Evolutionary conservation across 164 flowering plant species (phyloP), one percentile per base, ranked within the genome.

Genomic region (Magnolia officinalis): DNA sequence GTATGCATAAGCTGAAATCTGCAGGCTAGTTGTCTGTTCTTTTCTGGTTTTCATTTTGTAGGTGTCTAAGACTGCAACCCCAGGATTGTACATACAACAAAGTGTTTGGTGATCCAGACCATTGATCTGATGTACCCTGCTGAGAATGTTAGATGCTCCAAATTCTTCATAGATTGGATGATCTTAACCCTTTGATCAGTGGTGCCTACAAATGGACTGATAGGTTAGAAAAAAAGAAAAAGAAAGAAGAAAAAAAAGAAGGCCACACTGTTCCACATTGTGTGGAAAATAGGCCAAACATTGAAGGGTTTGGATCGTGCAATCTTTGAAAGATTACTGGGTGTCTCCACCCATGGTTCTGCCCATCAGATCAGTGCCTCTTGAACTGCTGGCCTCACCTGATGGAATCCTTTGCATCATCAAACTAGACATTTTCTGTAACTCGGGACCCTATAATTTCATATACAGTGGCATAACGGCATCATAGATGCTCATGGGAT

Each of bases 1-100:
- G 99, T 96, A 31, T 88, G 89, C 70, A 18, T 16, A 2, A 14
- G 14, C 50, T 2, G n/a, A 26, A 50, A 77, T 58, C 74, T 16
- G 16, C 16, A 8, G 16, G 11, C 5, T 21, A 18, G 37, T 52
- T 11, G 37, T 52, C 23, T 13, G 19, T 37, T 73, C 9, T 50
- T 61, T 10, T 23, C 50, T 61, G 63, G 6, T 63, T n/a, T n/a
- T 4, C 31, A 19, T 49, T 63, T 59, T 72, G 19, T 63, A 8
- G 63, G 23, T 8, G 16, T 31, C 23, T 31, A n/a, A 50, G 8
- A 2, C 4, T 20, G 45, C 45, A 37, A 37, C 6, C 6, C 45
- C 45, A 20, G 67, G 19, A n/a, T n/a, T 19, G 4, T n/a, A 8
- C 26, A 64, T 64, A 20, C 26, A 64, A 64, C 19, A 0, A 64